Conservation (phyloP, 2,329 filamentous ascomycete genomes). For the Trichophyton schoenleinii region DNA sequence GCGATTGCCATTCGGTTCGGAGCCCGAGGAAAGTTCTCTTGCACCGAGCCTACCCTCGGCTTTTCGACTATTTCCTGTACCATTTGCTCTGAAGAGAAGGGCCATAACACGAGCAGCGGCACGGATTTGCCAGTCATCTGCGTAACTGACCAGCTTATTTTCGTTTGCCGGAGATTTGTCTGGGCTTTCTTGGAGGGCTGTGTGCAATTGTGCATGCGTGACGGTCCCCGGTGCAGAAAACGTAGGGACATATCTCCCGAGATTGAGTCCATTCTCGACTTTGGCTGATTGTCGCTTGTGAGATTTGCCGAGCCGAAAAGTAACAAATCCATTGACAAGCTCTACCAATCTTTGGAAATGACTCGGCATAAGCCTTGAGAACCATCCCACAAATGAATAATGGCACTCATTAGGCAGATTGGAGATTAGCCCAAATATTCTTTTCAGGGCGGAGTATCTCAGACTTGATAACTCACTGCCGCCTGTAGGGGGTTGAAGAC, state of each 20-base stretch:
- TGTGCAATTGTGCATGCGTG: slow-evolving; percentile 58
- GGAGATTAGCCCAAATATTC: slow-evolving; percentile 66
- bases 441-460: slow-evolving; percentile 74
- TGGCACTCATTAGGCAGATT: slow-evolving; percentile 66
- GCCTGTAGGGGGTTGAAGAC: slow-evolving; percentile 8
- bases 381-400: slow-evolving; percentile 64
- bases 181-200: slow-evolving; percentile 49
- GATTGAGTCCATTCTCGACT: slow-evolving; percentile 42
- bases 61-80: slow-evolving; percentile 33
- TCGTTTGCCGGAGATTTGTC: slow-evolving; percentile 37
- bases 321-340: slow-evolving; percentile 63
- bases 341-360: slow-evolving; percentile 66
- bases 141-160: slow-evolving; percentile 47
- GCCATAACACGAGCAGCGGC: slow-evolving; percentile 69
- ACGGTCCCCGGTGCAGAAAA: slow-evolving; percentile 53
- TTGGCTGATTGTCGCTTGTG: slow-evolving; percentile 51
- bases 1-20: background rate
- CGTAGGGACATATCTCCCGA: slow-evolving; percentile 58
- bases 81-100: slow-evolving; percentile 72
- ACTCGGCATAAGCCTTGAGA: slow-evolving; percentile 54
- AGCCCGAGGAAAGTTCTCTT: background rate
- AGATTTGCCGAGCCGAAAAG: slow-evolving; percentile 62
- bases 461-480: slow-evolving; percentile 40
- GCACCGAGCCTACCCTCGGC: slow-evolving; percentile 18
- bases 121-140: slow-evolving; percentile 81